Base-by-base conservation (phyloP, 148 eudicot species). In the Pouteria glomerata region DNA sequence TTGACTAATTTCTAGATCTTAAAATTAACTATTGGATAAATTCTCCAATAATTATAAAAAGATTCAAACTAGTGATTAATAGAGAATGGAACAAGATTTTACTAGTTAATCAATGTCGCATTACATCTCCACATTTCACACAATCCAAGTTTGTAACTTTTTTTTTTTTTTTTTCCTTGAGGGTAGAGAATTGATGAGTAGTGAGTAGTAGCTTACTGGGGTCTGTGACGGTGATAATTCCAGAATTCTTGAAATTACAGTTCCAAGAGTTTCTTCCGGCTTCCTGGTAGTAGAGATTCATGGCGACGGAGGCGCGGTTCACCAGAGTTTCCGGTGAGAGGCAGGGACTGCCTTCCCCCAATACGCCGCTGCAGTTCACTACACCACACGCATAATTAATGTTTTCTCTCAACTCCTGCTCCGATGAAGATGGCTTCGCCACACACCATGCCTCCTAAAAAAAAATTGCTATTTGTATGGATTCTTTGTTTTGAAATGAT, bases 241-340 rank as follows among this genome's bases (percentile, higher is more conserved):
- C 92, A 14, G 87, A 70, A 6, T 45, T 53, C 15, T 31, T 39
- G 77, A 85, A 88, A 42, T 80, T 58, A 23, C 89, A 88, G 26
- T 78, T 74, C 73, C 72, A 72, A 2, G 12, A 7, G 42, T 63
- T 0, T 30, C 79, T 76, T 29, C 82, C 84, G 0, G 63, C 24
- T 3, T 51, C 31, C 41, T 87, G 87, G 70, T 70, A 88, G 77
- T 79, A 88, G 15, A 85, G 74, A 72, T 88, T 85, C 92, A 88
- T 88, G 66, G 31, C 84, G 29, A 88, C 82, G 0, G 92, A 88
- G 26, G 92, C 92, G 24, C 80, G 85, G 74, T 70, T 88, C 44
- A 73, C 18, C 8, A 30, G 53, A 18, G 34, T 59, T 10, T 30
- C 0, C 0, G 92, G 89, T 11, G 23, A 7, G 45, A 35, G 70